Evolutionary conservation across 2,329 filamentous ascomycete species (phyloP).

Genomic region (Verticillium dahliae): DNA sequence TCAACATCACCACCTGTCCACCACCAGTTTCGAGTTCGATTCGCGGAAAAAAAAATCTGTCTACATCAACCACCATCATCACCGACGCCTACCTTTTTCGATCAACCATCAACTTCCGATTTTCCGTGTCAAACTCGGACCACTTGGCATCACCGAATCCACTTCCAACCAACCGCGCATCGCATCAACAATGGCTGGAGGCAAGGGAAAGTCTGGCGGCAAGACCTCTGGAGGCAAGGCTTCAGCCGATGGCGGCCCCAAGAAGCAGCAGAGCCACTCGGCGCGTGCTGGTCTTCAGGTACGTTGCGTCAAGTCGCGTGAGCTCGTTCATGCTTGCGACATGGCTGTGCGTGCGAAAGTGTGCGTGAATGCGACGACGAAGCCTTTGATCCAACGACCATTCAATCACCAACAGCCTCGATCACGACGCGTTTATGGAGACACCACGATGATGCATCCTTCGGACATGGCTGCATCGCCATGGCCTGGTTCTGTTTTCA

Average conservation of each 20-base stretch:
- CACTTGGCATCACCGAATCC: not conserved
- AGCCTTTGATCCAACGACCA: not conserved
- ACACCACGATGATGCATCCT: not conserved
- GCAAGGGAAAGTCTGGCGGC: conserved; percentile 92
- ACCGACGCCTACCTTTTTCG: not conserved
- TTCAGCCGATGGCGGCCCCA: conserved; percentile 61
- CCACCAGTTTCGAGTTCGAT: not conserved
- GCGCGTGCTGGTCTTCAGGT: conserved; percentile 94
- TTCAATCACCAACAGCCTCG: not conserved
- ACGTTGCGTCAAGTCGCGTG: conserved; percentile 33
- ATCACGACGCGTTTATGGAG: not conserved
- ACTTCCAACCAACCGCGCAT: not conserved
- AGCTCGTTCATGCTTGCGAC: conserved; percentile 10
- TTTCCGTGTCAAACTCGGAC: not conserved
- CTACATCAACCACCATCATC: conserved; percentile 10
- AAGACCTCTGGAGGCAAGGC: conserved; percentile 81
- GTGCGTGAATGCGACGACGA: too few species aligned
- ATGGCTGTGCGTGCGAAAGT: not conserved
- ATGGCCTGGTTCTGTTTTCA: not conserved
- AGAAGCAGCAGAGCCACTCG: conserved; percentile 95
- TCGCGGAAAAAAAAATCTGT: conserved; percentile 2
- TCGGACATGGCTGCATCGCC: not conserved
- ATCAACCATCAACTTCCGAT: not conserved
- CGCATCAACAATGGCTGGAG: conserved; percentile 58
- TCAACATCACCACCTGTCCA: not conserved